Evolutionary conservation across 495 filamentous ascomycete genomes (phyloP), one percentile per base, ranked within the genome.

Genomic region (Chaetomium tenue): DNA sequence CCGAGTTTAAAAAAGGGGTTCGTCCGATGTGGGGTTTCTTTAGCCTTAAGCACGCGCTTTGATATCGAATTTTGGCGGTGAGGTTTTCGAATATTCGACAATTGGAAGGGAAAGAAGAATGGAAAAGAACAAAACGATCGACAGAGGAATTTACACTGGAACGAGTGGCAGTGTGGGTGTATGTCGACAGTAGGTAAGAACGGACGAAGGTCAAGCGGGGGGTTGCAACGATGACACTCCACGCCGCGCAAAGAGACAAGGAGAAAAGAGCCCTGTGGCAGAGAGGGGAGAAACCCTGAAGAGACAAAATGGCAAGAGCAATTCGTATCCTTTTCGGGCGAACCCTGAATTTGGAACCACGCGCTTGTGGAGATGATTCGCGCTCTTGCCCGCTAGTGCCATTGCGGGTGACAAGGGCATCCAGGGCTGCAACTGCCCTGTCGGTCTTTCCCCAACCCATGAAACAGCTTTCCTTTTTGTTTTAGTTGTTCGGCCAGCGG

Each of bases 281-380:
- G 26, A 59, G 26, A 26, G 37, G 7, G n/a, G 28, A 25, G 67
- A 47, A 20, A 23, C 18, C 18, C 18, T 50, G 18, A 50, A 50
- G 20, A 23, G 46, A 23, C 20, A n/a, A 51, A 56, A 50, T 42
- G 58, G 44, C 48, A 47, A 47, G 53, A 39, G 57, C 48, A 47
- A 60, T 48, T 63, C 60, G 64, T 46, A 15, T 65, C 65, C 48
- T 59, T 62, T 68, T 68, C 50, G 52, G 52, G 53, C 52, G 5
- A 57, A 48, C 26, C 28, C 23, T 40, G 52, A 54, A 42, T 25
- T 25, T 44, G 53, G 61, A 26, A 20, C 53, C 40, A 60, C 65
- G 64, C 58, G 67, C 66, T 48, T 60, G 65, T 70, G 68, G 68
- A 65, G 68, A 68, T 68, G 63, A 65, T 65, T 65, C 63, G 62